Percentiles rank a stretch among this genome's conserved stretches.
phyloP scores from a whole-genome alignment of 495 filamentous ascomycete species.

The Polyplosphaeria fusca region DNA sequence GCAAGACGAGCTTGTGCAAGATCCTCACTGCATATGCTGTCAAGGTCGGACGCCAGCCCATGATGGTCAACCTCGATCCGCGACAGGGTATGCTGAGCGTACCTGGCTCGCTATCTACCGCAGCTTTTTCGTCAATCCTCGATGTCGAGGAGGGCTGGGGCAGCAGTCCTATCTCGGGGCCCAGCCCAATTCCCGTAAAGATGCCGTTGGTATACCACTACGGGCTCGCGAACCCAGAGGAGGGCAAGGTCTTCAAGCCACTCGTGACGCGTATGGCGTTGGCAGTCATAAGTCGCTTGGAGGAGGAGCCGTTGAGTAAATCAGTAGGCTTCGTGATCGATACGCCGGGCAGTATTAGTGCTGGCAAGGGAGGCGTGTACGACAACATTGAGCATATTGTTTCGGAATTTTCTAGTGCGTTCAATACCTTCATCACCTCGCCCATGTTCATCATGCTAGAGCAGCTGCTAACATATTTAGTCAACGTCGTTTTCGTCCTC shows the following conservation, averaged over 20 bases:
- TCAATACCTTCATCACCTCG: slow-evolving; percentile 14
- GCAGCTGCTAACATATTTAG: slow-evolving; percentile 34
- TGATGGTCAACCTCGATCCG: slow-evolving; percentile 84
- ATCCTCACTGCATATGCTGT: slow-evolving; percentile 79
- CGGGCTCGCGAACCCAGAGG: slow-evolving; percentile 70
- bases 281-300: slow-evolving; percentile 70
- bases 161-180: slow-evolving; percentile 83
- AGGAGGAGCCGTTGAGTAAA: slow-evolving; percentile 69
- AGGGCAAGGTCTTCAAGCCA: slow-evolving; percentile 70
- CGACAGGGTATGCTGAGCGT: slow-evolving; percentile 80
- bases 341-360: slow-evolving; percentile 65
- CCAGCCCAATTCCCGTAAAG: slow-evolving; percentile 83
- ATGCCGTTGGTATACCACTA: slow-evolving; percentile 90
- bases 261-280: slow-evolving; percentile 75
- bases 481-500: slow-evolving; percentile 76
- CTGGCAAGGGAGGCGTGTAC: slow-evolving; percentile 59
- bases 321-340: slow-evolving; percentile 81
- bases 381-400: slow-evolving; percentile 79
- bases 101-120: slow-evolving; percentile 80
- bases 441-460: background rate
- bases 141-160: slow-evolving; percentile 92
- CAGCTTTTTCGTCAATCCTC: slow-evolving; percentile 77
- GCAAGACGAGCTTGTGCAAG: slow-evolving; percentile 82
- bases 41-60: slow-evolving; percentile 69
- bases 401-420: slow-evolving; percentile 75